Evolutionary conservation across 306 rosid species (phyloP), one percentile per base, ranked within the genome.

Genomic region (Abrus precatorius): DNA sequence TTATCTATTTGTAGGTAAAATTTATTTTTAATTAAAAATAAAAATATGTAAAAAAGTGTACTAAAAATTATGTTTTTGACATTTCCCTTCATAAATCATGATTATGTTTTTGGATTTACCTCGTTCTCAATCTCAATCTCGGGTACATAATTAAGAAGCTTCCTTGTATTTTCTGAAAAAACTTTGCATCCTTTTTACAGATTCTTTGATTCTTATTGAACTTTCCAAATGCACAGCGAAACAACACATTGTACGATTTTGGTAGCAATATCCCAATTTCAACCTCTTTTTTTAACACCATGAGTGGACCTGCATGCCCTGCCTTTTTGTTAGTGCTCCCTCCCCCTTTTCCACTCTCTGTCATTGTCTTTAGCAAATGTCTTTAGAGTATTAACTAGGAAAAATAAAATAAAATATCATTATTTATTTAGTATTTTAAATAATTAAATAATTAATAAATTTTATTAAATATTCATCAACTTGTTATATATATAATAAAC

Each of bases 31-130:
- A 20, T 20, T 20, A 20, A 20, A 20, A 20, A 20, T 20, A 20
- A 20, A 20, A 20, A 20, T 20, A 20, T 20, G 20, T 20, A 20
- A 20, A 20, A 20, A 20, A 20, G 20, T 20, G 20, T 20, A 20
- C 20, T 20, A 20, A 20, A 20, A 20, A 20, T 20, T 20, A 20
- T 20, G 20, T 20, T 20, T 20, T 20, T 20, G 20, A 20, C 20
- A 20, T 20, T 20, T 20, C 20, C 20, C 20, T 20, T 20, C 20
- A 20, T 20, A 20, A 20, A 38, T 77, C 27, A 7, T 14, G 28
- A 77, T 56, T 55, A 56, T 68, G 69, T 32, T 78, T 78, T 78
- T 78, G 82, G 69, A 78, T 55, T 38, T 67, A 68, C 29, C 57
- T 78, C 2, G 6, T 68, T 52, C 2, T 56, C 74, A 77, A 77